A percentile compares a stretch with the other conserved stretches of the same genome.
phyloP scores from a whole-genome alignment of 2,329 filamentous ascomycete species.

The Cercospora brassicicola region DNA sequence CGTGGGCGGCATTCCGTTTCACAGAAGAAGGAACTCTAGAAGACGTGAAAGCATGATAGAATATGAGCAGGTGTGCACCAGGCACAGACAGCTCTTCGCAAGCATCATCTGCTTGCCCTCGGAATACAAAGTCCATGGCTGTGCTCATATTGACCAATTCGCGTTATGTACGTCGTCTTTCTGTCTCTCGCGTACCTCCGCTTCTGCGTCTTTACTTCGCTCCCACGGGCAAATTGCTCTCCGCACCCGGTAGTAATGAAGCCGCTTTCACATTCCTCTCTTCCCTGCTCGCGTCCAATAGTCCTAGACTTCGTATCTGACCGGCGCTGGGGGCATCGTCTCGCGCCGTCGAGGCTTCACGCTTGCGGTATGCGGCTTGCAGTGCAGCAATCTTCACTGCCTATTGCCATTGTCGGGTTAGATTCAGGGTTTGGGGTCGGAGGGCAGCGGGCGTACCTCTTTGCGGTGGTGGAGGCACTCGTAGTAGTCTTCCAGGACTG shows the following conservation, averaged over 20 bases:
- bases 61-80: background rate
- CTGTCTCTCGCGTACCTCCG: background rate
- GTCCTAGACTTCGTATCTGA: constrained; percentile 81
- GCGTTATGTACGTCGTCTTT: background rate
- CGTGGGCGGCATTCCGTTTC: constrained; percentile 40
- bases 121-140: background rate
- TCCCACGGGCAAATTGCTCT: constrained; percentile 29
- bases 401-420: constrained; percentile 48
- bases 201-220: constrained; percentile 12
- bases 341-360: constrained; percentile 70
- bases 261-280: constrained; percentile 57
- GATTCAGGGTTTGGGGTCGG: background rate
- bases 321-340: constrained; percentile 80
- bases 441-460: constrained; percentile 66
- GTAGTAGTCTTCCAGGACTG: constrained; percentile 92
- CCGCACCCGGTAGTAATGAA: constrained; percentile 43
- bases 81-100: constrained; percentile 1
- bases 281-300: constrained; percentile 76
- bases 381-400: constrained; percentile 74
- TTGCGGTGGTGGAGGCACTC: constrained; percentile 99
- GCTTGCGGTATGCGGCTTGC: constrained; percentile 81
- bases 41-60: constrained; percentile 9
- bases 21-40: constrained; percentile 25
- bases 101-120: background rate
- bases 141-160: background rate